These are phyloP conservation scores for Elongisporangium anandrum DNA, from an alignment of 352 stramenopile species.

Conservation along the genomic window DNA sequence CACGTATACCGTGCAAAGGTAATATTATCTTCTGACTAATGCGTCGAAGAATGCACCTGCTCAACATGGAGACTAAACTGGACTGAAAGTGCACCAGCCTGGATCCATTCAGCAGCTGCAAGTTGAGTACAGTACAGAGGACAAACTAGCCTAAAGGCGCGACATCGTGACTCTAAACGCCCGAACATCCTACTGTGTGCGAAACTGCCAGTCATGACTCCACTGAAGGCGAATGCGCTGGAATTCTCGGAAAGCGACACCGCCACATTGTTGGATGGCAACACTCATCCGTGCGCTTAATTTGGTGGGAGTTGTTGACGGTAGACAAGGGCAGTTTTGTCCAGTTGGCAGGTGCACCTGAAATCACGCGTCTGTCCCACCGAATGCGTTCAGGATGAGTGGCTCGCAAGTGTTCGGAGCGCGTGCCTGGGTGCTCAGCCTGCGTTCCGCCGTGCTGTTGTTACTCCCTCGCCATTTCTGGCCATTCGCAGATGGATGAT, in stretches of 20 bases:
- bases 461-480: not conserved
- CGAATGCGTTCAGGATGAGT: not conserved
- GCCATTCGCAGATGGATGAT: not conserved
- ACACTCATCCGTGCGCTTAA: not conserved
- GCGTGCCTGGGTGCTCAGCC: not conserved
- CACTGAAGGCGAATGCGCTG: not conserved
- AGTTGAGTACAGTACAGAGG: not conserved
- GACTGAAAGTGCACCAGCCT: not conserved
- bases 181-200: no score
- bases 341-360: not conserved
- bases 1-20: not conserved
- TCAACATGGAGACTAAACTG: not conserved
- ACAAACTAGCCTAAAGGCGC: not conserved
- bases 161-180: no score
- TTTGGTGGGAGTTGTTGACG: not conserved
- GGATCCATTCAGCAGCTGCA: not conserved
- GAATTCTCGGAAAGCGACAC: no score
- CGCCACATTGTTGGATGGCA: not conserved
- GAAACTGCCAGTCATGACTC: not conserved
- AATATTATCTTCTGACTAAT: no score
- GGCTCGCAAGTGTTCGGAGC: not conserved
- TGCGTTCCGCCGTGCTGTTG: not conserved
- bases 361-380: not conserved
- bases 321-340: not conserved
- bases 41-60: no score